A percentile compares a stretch with the other conserved stretches of the same genome.
These are phyloP conservation scores for Lipomyces yamadae DNA, from an alignment of 805 yeast genomes.

Conservation along the genomic window DNA sequence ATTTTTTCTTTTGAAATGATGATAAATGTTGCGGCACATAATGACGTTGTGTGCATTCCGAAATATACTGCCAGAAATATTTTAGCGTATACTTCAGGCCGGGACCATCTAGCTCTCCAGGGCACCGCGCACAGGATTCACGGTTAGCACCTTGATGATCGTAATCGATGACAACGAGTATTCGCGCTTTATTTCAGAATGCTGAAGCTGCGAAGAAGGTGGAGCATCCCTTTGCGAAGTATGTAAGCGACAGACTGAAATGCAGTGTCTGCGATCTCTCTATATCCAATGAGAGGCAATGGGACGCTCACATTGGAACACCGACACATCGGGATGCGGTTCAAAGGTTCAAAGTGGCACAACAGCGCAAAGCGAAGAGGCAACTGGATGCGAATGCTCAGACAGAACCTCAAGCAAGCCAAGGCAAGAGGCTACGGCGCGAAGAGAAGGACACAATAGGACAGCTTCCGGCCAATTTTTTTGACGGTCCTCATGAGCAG, in stretches of 20 bases:
- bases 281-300: slow-evolving; percentile 19
- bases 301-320: slow-evolving; percentile 27
- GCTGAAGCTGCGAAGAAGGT: slow-evolving; percentile 8
- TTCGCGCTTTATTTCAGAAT: slow-evolving; percentile 10
- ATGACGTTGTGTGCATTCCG: neutral
- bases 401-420: neutral
- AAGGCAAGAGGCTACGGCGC: neutral
- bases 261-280: slow-evolving; percentile 26
- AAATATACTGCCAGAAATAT: neutral
- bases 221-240: slow-evolving; percentile 21
- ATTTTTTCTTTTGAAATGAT: neutral
- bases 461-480: slow-evolving; percentile 6
- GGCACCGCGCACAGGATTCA: neutral
- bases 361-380: slow-evolving; percentile 25
- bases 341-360: slow-evolving; percentile 17
- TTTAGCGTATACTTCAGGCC: neutral
- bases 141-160: neutral
- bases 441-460: neutral
- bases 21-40: neutral
- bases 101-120: neutral
- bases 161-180: slow-evolving; percentile 6
- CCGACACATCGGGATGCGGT: slow-evolving; percentile 21
- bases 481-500: slow-evolving; percentile 4
- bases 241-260: slow-evolving; percentile 15
- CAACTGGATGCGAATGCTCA: slow-evolving; percentile 12